Base-by-base conservation (phyloP, 148 eudicot genomes). In the Polygonum maritimum region DNA sequence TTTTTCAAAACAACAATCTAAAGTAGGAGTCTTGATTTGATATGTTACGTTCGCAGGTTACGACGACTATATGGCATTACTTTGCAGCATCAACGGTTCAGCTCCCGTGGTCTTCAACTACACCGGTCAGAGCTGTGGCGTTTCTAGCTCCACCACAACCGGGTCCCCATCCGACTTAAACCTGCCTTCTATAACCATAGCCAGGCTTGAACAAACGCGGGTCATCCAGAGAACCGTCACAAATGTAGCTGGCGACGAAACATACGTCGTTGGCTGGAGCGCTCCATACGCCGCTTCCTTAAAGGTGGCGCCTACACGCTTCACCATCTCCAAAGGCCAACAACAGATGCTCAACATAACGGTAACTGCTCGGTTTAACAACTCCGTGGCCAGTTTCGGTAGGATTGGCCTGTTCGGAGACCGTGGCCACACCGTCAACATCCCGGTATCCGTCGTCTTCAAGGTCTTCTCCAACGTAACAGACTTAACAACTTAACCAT, bases 11-110 rank as follows among this genome's bases (percentile, higher is more conserved):
- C 7, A 44, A 44, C 11, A 2, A 39, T 44, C 9, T 44, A 7
- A 44, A 44, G 47, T 6, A 7, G 47, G 21, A 54, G 21, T 54
- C 21, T 60, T 12, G 36, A 26, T 22, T 57, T 11, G 69, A 60
- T 60, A 35, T 13, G 36, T 19, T 57, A 12, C 5, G 11, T 11
- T 38, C 77, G 83, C 86, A 96, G 99, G 89, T 71, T 96, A 87
- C 38, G 81, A 79, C 26, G 93, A 92, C 73, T 96, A 92, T 67
- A 75, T 86, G 74, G 87, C 94, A 26, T 91, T 92, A 83, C 93
- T 96, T 26, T 96, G 99, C 47, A 97, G 92, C 75, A 89, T 96
- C 81, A 96, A 96, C 39, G 97, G 97, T 39, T 96, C 99, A 54
- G 85, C 90, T 31, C 85, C 94, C 0, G 88, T 91, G 41, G 90